Base-by-base conservation (phyloP, 768 basidiomycete species). In the Naematelia aurantialba region DNA sequence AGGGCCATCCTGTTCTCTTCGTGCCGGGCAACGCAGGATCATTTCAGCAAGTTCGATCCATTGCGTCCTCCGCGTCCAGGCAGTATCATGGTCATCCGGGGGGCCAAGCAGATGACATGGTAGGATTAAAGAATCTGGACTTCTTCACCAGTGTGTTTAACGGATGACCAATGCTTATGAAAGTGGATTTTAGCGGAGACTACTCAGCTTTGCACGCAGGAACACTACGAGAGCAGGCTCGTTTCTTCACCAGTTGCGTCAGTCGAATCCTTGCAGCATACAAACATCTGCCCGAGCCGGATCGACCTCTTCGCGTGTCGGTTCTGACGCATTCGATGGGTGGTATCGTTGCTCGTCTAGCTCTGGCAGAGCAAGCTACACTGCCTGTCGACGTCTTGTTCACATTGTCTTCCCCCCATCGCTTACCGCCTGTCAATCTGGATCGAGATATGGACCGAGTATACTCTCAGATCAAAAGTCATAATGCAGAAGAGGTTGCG, bases 291-390 rank as follows among this genome's bases (percentile, higher is more conserved):
- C 67, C 68, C 21, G 13, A 49, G 5, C 45, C 19, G 60, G 78
- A 13, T 73, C 82, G 54, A 86, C 88, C 2, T 68, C 79, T 31
- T 0, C 45, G 54, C 4, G 84, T 98, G 55, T 83, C 88, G 48
- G 71, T 98, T 58, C 79, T 98, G 75, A 96, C 89, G 1, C 94
- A 98, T 74, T 97, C 93, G 11, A 99, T 99, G 96, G 96, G 96
- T 22, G 96, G 96, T 10, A 79, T 94, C 48, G 91, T 94, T 3
- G 91, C 89, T 8, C 85, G 85, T 0, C 81, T 93, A 13, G 83
- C 93, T 10, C 84, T 88, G 1, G 49, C 26, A 0, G 42, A 49
- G 12, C 8, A 27, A 5, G 27, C 54, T 3, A 19, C 39, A 10
- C 26, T 49, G 4, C 26, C 34, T 5, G 51, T 72, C 19, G 59